Percentiles rank a stretch among this genome's conserved stretches.
phyloP scores from a whole-genome alignment of 345 rosid genomes.

The Cardiospermum halicacabum region DNA sequence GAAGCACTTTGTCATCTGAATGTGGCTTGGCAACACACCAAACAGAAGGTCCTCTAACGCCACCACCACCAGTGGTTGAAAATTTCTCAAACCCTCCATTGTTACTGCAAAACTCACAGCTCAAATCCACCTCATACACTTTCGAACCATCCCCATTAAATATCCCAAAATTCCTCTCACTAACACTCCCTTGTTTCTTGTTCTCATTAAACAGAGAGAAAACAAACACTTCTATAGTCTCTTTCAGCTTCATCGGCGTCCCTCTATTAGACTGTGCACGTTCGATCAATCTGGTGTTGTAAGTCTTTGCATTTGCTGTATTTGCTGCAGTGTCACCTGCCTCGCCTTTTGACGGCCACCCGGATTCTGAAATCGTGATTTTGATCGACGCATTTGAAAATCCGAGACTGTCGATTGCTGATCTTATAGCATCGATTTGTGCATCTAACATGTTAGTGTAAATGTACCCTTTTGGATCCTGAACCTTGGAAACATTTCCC shows the following conservation, averaged over 20 bases:
- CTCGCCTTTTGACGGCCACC: slow-evolving; percentile 64
- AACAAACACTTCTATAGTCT: slow-evolving; percentile 39
- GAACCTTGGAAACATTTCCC: slow-evolving; percentile 43
- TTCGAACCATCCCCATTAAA: slow-evolving; percentile 59
- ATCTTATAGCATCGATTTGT: slow-evolving; percentile 52
- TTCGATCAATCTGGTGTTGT: slow-evolving; percentile 55
- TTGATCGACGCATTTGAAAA: slow-evolving; percentile 37
- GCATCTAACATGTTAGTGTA: slow-evolving; percentile 64
- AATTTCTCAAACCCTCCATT: slow-evolving; percentile 30
- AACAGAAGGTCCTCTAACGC: slow-evolving; percentile 47
- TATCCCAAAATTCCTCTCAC: slow-evolving; percentile 59
- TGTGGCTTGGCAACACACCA: slow-evolving; percentile 80
- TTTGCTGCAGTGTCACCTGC: slow-evolving; percentile 41
- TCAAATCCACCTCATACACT: slow-evolving; percentile 50
- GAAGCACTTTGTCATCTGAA: slow-evolving; percentile 52
- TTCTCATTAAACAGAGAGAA: slow-evolving; percentile 67
- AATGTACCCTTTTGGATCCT: slow-evolving; percentile 46
- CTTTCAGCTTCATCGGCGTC: slow-evolving; percentile 52
- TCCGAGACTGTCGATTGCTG: slow-evolving; percentile 50
- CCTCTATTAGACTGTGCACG: slow-evolving; percentile 50
- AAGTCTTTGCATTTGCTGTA: slow-evolving; percentile 42
- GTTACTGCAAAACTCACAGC: slow-evolving; percentile 51
- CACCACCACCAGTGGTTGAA: slow-evolving; percentile 9
- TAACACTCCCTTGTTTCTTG: slow-evolving; percentile 44
- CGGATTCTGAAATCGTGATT: slow-evolving; percentile 50